Conservation (phyloP, 2,329 filamentous ascomycete genomes). For the Aspergillus ustus region DNA sequence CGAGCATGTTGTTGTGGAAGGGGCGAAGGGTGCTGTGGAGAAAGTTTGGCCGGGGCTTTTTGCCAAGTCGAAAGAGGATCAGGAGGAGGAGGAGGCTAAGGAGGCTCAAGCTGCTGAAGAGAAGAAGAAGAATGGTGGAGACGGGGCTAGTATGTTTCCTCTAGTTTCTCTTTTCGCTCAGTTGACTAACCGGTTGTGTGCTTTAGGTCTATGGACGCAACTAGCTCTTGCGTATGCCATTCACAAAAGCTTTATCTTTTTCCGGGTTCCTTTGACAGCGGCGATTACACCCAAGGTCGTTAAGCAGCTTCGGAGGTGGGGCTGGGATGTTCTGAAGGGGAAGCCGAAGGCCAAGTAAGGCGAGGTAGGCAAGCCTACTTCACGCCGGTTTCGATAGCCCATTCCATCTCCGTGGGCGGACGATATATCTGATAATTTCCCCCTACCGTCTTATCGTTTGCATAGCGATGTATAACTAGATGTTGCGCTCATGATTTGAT, state of each 20-base stretch:
- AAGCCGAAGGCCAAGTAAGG: slow-evolving; percentile 47
- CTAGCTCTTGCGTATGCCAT: slow-evolving; percentile 93
- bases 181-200: not conserved
- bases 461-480: slow-evolving; percentile 28
- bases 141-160: slow-evolving; percentile 67
- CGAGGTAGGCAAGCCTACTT: not conserved
- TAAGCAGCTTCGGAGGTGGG: slow-evolving; percentile 82
- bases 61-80: slow-evolving; percentile 46
- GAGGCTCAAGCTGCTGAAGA: slow-evolving; percentile 60
- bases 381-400: not conserved
- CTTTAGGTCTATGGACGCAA: slow-evolving; percentile 74
- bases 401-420: not conserved
- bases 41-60: slow-evolving; percentile 44
- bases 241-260: slow-evolving; percentile 96
- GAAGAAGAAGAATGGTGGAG: slow-evolving; percentile 62
- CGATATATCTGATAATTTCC: not conserved
- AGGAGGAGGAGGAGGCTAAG: slow-evolving; percentile 53
- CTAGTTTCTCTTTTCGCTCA: not conserved
- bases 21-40: slow-evolving; percentile 37
- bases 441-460: slow-evolving; percentile 18
- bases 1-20: slow-evolving; percentile 50
- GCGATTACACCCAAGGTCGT: slow-evolving; percentile 95
- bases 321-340: slow-evolving; percentile 90
- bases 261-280: slow-evolving; percentile 89
- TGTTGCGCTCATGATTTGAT: slow-evolving; percentile 23